Conservation (phyloP, 2,329 filamentous ascomycete species). For the Hypoxylon sp. region DNA sequence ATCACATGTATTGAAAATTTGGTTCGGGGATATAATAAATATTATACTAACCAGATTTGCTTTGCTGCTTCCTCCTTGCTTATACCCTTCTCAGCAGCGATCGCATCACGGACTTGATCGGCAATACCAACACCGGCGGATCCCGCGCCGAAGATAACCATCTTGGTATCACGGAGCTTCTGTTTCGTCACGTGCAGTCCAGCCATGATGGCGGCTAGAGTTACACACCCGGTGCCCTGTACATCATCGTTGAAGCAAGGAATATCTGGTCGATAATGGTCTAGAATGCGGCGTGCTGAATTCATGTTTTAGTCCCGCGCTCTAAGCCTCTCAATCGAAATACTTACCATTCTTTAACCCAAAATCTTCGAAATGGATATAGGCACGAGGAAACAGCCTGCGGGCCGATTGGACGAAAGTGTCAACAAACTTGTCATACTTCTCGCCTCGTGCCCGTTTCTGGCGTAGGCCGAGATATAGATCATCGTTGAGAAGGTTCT, state of each 20-base stretch:
- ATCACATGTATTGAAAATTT: not conserved
- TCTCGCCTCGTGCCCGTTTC: conserved; percentile 75
- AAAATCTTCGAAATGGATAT: conserved; percentile 93
- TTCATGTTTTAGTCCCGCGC: not conserved
- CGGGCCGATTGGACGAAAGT: conserved; percentile 78
- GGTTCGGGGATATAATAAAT: not conserved
- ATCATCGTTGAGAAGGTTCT: conserved; percentile 79
- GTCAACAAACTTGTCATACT: conserved; percentile 84
- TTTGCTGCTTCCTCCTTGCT: conserved; percentile 80
- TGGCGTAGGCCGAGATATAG: conserved; percentile 83
- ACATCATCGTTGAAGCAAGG: conserved; percentile 94
- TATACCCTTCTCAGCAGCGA: conserved; percentile 76
- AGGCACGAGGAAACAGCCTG: conserved; percentile 81
- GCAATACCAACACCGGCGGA: conserved; percentile 89
- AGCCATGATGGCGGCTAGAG: conserved; percentile 84
- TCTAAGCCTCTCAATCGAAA: not conserved
- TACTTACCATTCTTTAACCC: conserved; percentile 76
- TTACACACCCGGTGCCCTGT: conserved; percentile 90
- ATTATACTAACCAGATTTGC: conserved; percentile 78
- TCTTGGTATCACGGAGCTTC: conserved; percentile 76
- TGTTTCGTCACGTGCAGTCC: conserved; percentile 78
- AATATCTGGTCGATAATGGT: conserved; percentile 80
- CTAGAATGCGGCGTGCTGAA: conserved; percentile 74
- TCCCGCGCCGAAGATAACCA: conserved; percentile 85
- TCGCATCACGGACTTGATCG: conserved; percentile 85